Base-by-base conservation (phyloP, 257 asterid species). In the Rubia yunnanensis region DNA sequence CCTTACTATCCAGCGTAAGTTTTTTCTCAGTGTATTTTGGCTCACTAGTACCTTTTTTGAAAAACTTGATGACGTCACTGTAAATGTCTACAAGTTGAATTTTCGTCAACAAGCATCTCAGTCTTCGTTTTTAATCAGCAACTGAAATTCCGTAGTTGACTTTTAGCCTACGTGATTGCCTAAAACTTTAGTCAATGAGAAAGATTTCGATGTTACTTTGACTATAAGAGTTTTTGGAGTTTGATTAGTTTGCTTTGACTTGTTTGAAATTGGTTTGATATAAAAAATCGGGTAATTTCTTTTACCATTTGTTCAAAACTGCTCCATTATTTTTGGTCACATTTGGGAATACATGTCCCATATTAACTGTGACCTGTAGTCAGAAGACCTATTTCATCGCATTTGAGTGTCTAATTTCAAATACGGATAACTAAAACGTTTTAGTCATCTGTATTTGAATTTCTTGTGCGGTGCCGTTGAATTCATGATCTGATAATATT, bases 1-100 rank as follows among this genome's bases (percentile, higher is more conserved):
- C 98, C 98, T 4, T 92, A 92, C 74, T 92, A 92, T 70, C 98
- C 98, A 27, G 98, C 96, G 98, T 92, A 79, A 44, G 78, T 34
- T 44, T 41, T 41, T 15, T 41, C 3, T 2, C n/a, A n/a, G n/a
- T n/a, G n/a, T n/a, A n/a, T n/a, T n/a, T n/a, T n/a, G n/a, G n/a
- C n/a, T n/a, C n/a, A n/a, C n/a, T n/a, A n/a, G n/a, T n/a, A n/a
- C n/a, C 2, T 38, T 38, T 38, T 38, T 38, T 38, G 9, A 10
- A 38, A 38, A 38, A 1, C 14, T 41, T 41, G 49, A 41, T 41
- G 49, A 41, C 49, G 22, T 44, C 52, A 44, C 52, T 44, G 2
- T 15, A 5, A 39, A 44, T 44, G 52, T 44, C 52, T 44, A 44
- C 52, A 44, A 44, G 2, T 44, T 44, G 52, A 44, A 44, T 15